Evolutionary conservation across 768 basidiomycete species (phyloP), one percentile per base, ranked within the genome.

Genomic region (Boletus subparvulus): DNA sequence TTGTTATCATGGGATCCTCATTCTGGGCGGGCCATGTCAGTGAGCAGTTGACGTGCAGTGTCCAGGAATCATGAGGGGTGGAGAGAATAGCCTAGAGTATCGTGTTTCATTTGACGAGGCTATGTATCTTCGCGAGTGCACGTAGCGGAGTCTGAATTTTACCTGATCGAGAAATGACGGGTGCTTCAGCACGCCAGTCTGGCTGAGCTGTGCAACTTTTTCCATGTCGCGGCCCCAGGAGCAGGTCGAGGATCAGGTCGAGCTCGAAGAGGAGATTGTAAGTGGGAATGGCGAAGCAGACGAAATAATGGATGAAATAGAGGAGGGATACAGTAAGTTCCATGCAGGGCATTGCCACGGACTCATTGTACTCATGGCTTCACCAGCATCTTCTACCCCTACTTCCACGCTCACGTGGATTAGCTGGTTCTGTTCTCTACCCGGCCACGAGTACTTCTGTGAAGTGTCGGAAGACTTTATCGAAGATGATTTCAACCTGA

Each of bases 401-500:
- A 94, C 92, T 58, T 94, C 91, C 52, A 92, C 91, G 35, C 78
- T 95, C 58, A 96, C 93, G 54, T 96, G 93, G 93, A 95, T 95
- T 68, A 90, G 86, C 67, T 94, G 93, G 93, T 96, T 94, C 77
- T 95, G 93, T 72, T 92, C 92, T 40, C 77, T 96, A 49, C 93
- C 93, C 12, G 92, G 92, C 42, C 95, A 98, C 73, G 95, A 98
- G 75, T 98, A 97, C 78, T 98, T 97, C 71, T 95, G 93, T 74
- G 95, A 97, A 77, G 95, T 98, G 46, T 88, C 92, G 56, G 95
- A 97, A 70, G 97, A 99, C 71, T 99, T 98, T 74, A 98, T 99
- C 72, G 94, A 98, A 72, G 97, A 99, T 75, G 93, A 98, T 70
- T 99, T 99, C 78, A 99, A 99, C 76, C 79, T 99, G 39, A 99